phyloP scores from a whole-genome alignment of 2,329 filamentous ascomycete genomes.

The Calonectria henricotiae region DNA sequence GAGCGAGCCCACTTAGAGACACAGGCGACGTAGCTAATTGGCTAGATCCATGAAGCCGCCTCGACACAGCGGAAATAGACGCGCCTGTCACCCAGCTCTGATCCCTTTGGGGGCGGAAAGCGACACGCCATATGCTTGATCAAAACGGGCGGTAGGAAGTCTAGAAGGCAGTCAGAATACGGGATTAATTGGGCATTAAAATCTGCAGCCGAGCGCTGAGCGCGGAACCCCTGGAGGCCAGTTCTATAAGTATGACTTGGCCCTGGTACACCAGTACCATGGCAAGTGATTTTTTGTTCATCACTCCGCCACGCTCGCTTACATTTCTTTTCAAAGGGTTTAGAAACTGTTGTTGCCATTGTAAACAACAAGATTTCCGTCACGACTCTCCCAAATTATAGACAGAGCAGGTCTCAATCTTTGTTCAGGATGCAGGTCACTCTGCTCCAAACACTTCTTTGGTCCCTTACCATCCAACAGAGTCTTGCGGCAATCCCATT shows the following conservation, averaged over 20 bases:
- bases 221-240: not conserved
- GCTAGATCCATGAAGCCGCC: not conserved
- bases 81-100: not conserved
- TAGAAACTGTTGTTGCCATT: not conserved
- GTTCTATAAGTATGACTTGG: constrained; percentile 28
- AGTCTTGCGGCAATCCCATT: constrained; percentile 24
- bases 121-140: not conserved
- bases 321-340: not conserved
- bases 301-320: constrained; percentile 6
- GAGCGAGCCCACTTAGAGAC: not conserved
- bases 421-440: constrained; percentile 29
- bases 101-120: constrained; percentile 4
- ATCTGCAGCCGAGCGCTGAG: not conserved
- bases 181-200: not conserved
- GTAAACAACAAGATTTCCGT: not conserved
- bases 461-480: constrained; percentile 19
- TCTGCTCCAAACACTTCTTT: constrained; percentile 10
- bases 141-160: not conserved
- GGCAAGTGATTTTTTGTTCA: constrained; percentile 8
- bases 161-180: not conserved
- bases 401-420: constrained; percentile 5
- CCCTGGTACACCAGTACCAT: not conserved
- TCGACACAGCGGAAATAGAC: not conserved
- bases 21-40: not conserved
- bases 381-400: not conserved